Base-by-base conservation (phyloP, 352 stramenopile genomes). In the Phytophthora megakarya region DNA sequence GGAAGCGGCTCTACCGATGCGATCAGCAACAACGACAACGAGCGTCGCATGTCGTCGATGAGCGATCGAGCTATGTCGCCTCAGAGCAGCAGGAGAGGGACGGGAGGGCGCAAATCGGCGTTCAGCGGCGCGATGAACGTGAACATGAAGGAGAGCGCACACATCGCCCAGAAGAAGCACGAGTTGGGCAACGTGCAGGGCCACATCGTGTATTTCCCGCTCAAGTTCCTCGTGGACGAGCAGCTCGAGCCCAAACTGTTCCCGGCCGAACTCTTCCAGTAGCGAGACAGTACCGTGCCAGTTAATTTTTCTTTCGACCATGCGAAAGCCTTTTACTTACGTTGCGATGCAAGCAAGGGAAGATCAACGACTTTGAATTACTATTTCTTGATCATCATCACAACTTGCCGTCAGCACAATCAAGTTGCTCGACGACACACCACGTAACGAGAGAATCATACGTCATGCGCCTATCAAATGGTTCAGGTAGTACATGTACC, bases 181-280 rank as follows among this genome's bases (percentile, higher is more conserved):
- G 81, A 92, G 46, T 70, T 95, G 45, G 62, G 74, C 53, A 77
- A 85, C 35, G 70, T 95, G 18, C 78, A 81, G 49, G 85, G 87
- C 50, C 84, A 95, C 61, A 86, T 93, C 49, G 85, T 93, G 50
- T 93, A 95, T 71, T 95, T 95, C 61, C 87, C 87, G 16, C 78
- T 95, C 49, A 89, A 92, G 62, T 95, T 95, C 51, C 72, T 95
- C 19, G 69, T 75, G 49, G 82, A 90, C 48, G 87, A 94, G 65
- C 63, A 80, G 51, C 67, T 95, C n/a, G 78, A 90, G 65, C 87
- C 87, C n/a, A 89, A 89, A 68, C 66, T 93, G 11, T 80, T 89
- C 43, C 87, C 87, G 0, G 73, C 85, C 25, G 79, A 93, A 30
- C 71, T 95, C n/a, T 93, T 93, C 65, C 86, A 95, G 76, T 95